A percentile compares a stretch with the other conserved stretches of the same genome.
Conservation (phyloP, 176 grass and related monocot species). For the Cenchrus purpureus region DNA sequence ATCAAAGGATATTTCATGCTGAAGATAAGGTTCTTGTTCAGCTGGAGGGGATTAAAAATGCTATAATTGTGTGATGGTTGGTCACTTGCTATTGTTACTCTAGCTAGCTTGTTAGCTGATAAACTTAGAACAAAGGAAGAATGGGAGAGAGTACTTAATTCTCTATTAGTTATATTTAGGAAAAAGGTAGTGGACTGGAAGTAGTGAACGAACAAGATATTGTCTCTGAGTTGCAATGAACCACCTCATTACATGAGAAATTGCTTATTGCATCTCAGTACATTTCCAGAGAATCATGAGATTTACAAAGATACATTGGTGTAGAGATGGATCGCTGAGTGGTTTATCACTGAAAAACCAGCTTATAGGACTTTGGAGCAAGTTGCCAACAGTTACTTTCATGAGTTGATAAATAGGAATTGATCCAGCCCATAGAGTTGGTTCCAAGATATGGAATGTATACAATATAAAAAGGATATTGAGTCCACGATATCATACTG, state of each 20-base stretch:
- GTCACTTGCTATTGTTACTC: slow-evolving; percentile 1
- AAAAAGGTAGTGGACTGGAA: background rate
- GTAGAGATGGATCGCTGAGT: background rate
- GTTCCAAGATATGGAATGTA: background rate
- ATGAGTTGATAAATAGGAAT: background rate
- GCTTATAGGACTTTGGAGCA: background rate
- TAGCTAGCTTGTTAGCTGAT: background rate
- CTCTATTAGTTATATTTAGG: background rate
- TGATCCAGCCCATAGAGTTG: background rate
- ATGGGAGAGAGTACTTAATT: slow-evolving; percentile 1
- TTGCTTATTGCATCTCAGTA: background rate
- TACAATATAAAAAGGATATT: background rate
- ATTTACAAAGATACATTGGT: background rate
- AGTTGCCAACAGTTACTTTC: background rate
- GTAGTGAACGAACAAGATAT: background rate
- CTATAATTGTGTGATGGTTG: background rate
- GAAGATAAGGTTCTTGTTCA: background rate
- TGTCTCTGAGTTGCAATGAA: background rate
- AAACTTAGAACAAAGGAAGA: background rate
- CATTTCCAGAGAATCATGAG: background rate
- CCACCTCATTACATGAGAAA: background rate
- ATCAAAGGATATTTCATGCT: background rate
- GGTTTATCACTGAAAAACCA: background rate
- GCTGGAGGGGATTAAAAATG: slow-evolving; percentile 13
- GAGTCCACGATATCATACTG: background rate